A percentile compares a stretch with the other conserved stretches of the same genome.
Evolutionary conservation across 1,284 basidiomycete genomes (phyloP).

Genomic region (Heliocybe sulcata): DNA sequence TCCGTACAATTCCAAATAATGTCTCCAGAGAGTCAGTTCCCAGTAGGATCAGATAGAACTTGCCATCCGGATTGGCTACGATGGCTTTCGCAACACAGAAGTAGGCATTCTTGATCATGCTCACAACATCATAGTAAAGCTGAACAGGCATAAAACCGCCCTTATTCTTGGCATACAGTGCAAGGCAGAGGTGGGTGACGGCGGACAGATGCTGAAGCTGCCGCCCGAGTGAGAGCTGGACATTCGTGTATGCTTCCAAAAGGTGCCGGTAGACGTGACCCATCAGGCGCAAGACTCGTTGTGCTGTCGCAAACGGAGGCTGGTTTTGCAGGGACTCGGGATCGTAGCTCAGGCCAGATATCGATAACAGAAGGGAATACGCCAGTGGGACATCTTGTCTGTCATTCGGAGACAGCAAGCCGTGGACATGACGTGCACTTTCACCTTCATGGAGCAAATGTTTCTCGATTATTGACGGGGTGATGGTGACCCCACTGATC

Average conservation of each 20-base stretch:
- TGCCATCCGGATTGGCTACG: conserved; percentile 1
- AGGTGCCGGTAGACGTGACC: background rate
- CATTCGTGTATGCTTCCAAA: background rate
- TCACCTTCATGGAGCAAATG: background rate
- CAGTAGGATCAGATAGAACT: conserved; percentile 5
- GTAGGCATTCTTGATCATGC: conserved; percentile 7
- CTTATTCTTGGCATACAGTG: conserved; percentile 1
- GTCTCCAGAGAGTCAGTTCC: conserved; percentile 6
- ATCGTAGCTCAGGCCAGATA: background rate
- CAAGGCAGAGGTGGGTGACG: conserved; percentile 3
- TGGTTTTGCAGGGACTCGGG: background rate
- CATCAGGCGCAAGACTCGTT: background rate
- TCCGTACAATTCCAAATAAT: conserved; percentile 5
- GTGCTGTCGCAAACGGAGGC: background rate
- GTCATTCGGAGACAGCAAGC: background rate
- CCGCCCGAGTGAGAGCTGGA: background rate
- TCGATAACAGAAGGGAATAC: background rate
- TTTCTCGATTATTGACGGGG: background rate
- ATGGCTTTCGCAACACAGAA: conserved; percentile 5
- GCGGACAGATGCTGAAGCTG: conserved; percentile 3
- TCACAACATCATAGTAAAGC: conserved; percentile 2
- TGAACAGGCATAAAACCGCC: conserved; percentile 3
- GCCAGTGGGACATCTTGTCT: background rate
- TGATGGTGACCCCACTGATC: background rate
- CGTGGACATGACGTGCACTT: background rate